Percentiles rank a stretch among this genome's conserved stretches.
phyloP scores from a whole-genome alignment of 441 rosid genomes.

The Kokia cookei region DNA sequence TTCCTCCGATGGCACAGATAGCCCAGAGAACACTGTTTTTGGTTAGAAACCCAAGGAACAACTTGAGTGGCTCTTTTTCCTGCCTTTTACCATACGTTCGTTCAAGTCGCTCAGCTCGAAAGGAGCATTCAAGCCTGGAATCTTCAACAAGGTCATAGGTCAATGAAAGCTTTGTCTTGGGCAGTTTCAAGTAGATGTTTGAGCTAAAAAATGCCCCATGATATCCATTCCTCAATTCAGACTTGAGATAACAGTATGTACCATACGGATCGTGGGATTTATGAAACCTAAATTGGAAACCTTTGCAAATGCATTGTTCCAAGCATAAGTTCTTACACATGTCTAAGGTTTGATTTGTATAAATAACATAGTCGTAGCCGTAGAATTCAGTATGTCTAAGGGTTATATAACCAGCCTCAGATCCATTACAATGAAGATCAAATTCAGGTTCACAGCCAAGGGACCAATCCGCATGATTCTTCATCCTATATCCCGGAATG shows the following conservation, averaged over 20 bases:
- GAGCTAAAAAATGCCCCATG: not conserved
- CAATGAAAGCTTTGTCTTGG: not conserved
- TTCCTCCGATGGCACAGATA: constrained; percentile 23
- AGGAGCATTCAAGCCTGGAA: not conserved
- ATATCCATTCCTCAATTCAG: constrained; percentile 16
- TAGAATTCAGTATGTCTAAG: constrained; percentile 6
- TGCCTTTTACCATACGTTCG: constrained; percentile 1
- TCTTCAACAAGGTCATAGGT: not conserved
- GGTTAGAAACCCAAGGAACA: not conserved
- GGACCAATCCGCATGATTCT: constrained; percentile 15
- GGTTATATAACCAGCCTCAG: not conserved
- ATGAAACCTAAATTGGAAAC: constrained; percentile 7
- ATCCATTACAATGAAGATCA: not conserved
- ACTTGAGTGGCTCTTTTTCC: not conserved
- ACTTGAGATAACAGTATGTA: constrained; percentile 15
- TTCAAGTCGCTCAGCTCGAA: not conserved
- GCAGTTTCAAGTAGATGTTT: constrained; percentile 16
- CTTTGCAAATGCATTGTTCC: constrained; percentile 5
- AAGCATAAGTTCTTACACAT: constrained; percentile 9
- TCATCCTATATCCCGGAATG: constrained; percentile 12
- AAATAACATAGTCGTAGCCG: constrained; percentile 5
- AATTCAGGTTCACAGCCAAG: constrained; percentile 17
- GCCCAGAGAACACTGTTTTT: constrained; percentile 8
- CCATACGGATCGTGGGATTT: not conserved
- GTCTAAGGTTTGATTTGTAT: not conserved